Conservation (phyloP, 2,329 filamentous ascomycete genomes). For the Hypocreales sp. region DNA sequence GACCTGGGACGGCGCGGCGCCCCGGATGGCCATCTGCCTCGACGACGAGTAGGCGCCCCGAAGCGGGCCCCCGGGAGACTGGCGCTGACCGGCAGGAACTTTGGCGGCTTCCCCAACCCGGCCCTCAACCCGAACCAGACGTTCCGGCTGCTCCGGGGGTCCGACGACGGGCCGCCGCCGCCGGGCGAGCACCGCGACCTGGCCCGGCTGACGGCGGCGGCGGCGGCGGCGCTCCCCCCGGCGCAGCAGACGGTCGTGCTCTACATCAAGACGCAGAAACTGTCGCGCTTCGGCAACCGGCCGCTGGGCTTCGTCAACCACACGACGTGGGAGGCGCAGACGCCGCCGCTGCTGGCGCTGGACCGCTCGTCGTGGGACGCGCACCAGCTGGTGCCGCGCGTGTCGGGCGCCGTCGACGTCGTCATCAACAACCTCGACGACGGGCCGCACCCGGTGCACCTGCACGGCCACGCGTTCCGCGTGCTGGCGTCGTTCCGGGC, state of each 20-base stretch:
- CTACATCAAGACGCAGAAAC: constrained; percentile 10
- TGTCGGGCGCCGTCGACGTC: constrained; percentile 10
- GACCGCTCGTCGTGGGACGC: constrained; percentile 8
- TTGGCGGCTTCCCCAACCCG: constrained; percentile 8
- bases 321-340: constrained; percentile 10
- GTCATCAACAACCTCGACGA: constrained; percentile 18
- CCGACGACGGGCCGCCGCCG: too few species aligned
- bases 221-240: constrained; percentile 1
- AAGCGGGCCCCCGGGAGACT: too few species aligned
- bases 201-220: background rate
- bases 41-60: constrained; percentile 12
- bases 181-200: constrained; percentile 3
- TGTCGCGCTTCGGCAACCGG: constrained; percentile 7
- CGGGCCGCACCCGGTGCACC: constrained; percentile 23
- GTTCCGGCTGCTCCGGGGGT: constrained; percentile 4
- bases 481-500: constrained; percentile 13
- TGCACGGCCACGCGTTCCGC: constrained; percentile 41
- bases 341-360: constrained; percentile 6
- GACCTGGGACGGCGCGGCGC: constrained; percentile 4
- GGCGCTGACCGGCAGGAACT: constrained; percentile 6
- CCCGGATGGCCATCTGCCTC: constrained; percentile 7
- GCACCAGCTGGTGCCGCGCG: constrained; percentile 8
- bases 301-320: constrained; percentile 12
- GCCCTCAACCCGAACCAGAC: constrained; percentile 7
- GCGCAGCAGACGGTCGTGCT: constrained; percentile 9